Base-by-base conservation (phyloP, 345 rosid genomes). In the Noccaea bulbosa region DNA sequence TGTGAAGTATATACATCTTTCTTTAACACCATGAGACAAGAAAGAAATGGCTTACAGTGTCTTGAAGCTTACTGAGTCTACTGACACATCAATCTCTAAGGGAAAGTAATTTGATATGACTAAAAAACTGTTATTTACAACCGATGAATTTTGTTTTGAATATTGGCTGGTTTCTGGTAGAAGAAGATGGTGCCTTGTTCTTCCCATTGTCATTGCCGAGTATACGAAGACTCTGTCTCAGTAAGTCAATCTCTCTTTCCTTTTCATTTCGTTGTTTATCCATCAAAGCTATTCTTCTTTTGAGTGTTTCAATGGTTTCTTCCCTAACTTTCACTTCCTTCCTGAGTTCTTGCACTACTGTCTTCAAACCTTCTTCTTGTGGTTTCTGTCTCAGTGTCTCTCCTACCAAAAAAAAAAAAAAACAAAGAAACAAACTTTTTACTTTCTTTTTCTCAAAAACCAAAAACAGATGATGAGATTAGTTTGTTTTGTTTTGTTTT, bases 221-320 rank as follows among this genome's bases (percentile, higher is more conserved):
- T 62, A 91, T 91, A 53, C 81, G 81, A 69, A 85, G 72, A 75
- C 91, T 88, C 78, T 91, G 97, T 65, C 88, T 83, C 51, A 91
- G 80, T 32, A 91, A 82, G 81, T 88, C 97, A 22, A 82, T 68
- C 45, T 88, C 93, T 65, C 84, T 79, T 69, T 82, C 82, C 62
- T 75, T 88, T 32, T 54, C 86, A 71, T 62, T 34, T 65, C 62
- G 69, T 67, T 86, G 83, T 15, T 48, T 70, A 78, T 91, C 91
- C 73, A 72, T 73, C 6, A 78, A 68, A 54, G 61, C 80, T 63
- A 87, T 37, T 52, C 53, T 65, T n/a, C 66, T 75, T 54, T 77
- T 83, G 38, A 88, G 83, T 39, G 76, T 75, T 59, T 81, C 73
- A 35, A 87, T 84, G 8, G 67, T 82, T 38, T 80, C 81, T 62